A percentile compares a stretch with the other conserved stretches of the same genome.
Conservation (phyloP, 2,329 filamentous ascomycete genomes). For the Colletotrichum sp. region DNA sequence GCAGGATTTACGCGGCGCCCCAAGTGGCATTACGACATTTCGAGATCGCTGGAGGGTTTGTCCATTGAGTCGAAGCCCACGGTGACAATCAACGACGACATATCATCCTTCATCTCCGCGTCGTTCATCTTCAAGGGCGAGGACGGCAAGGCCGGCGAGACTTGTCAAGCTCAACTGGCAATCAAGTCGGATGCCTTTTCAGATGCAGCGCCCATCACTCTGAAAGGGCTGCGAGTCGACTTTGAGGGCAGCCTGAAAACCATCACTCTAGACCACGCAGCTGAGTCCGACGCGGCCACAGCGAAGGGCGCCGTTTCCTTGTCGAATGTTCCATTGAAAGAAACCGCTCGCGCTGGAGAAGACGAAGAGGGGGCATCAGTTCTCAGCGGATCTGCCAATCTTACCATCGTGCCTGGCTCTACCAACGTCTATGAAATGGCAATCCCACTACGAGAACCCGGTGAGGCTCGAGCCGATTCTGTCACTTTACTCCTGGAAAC, state of each 20-base stretch:
- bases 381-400: slow-evolving; percentile 41
- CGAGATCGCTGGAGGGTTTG: slow-evolving; percentile 59
- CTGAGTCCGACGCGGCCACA: slow-evolving; percentile 7
- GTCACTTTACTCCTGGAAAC: slow-evolving; percentile 68
- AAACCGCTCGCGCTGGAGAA: neutral
- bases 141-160: slow-evolving; percentile 67
- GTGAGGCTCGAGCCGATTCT: slow-evolving; percentile 71
- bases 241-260: slow-evolving; percentile 65
- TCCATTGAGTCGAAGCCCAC: slow-evolving; percentile 47
- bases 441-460: slow-evolving; percentile 80
- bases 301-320: slow-evolving; percentile 27
- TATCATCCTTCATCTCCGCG: slow-evolving; percentile 58
- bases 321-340: slow-evolving; percentile 29
- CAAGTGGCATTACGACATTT: slow-evolving; percentile 67
- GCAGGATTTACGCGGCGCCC: slow-evolving; percentile 56
- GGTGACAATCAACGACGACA: slow-evolving; percentile 56
- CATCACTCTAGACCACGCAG: slow-evolving; percentile 54
- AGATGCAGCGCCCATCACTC: slow-evolving; percentile 54
- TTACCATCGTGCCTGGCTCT: slow-evolving; percentile 71
- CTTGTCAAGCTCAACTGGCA: slow-evolving; percentile 60
- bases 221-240: slow-evolving; percentile 57
- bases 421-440: slow-evolving; percentile 74
- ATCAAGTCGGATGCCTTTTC: slow-evolving; percentile 61
- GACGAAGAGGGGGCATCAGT: slow-evolving; percentile 35
- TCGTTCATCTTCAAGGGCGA: slow-evolving; percentile 63